Evolutionary conservation across 2,329 filamentous ascomycete species (phyloP).

Genomic region (Fusarium sp.): DNA sequence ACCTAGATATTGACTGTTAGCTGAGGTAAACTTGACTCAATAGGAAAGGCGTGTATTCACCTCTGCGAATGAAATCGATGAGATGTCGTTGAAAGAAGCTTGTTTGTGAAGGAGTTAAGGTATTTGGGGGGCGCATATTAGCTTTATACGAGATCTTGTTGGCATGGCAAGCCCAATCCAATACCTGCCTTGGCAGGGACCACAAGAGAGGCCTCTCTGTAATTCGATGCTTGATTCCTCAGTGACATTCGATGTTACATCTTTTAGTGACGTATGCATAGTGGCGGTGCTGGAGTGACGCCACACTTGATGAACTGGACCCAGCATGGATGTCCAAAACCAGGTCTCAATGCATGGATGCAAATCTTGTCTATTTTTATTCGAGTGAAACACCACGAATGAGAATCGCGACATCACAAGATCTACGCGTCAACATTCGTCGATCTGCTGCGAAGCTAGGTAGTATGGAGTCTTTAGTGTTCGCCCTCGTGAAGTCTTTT

Average conservation of each 20-base stretch:
- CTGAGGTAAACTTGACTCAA: neutral
- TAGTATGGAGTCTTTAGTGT: neutral
- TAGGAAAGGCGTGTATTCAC: neutral
- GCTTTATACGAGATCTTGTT: constrained; percentile 38
- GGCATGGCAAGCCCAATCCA: constrained; percentile 20
- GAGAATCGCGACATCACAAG: neutral
- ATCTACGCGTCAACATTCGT: constrained; percentile 28
- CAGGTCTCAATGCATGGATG: neutral
- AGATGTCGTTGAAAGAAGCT: constrained; percentile 45
- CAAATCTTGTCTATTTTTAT: constrained; percentile 22
- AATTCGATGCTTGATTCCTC: constrained; percentile 17
- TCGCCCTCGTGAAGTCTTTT: neutral
- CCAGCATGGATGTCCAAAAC: too few species aligned
- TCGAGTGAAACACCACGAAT: constrained; percentile 18
- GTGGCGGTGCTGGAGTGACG: constrained; percentile 38
- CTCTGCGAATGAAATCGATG: constrained; percentile 3
- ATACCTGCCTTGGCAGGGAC: constrained; percentile 46
- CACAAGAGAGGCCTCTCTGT: constrained; percentile 31
- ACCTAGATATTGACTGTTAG: constrained; percentile 15
- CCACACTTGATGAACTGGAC: constrained; percentile 12
- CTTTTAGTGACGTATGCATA: constrained; percentile 41
- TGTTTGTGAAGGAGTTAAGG: constrained; percentile 39
- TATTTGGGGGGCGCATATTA: constrained; percentile 39
- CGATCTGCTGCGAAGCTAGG: neutral
- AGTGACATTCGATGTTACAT: constrained; percentile 26